These are phyloP conservation scores for Podospora didyma DNA, from an alignment of 495 filamentous ascomycete genomes.

Conservation along the genomic window DNA sequence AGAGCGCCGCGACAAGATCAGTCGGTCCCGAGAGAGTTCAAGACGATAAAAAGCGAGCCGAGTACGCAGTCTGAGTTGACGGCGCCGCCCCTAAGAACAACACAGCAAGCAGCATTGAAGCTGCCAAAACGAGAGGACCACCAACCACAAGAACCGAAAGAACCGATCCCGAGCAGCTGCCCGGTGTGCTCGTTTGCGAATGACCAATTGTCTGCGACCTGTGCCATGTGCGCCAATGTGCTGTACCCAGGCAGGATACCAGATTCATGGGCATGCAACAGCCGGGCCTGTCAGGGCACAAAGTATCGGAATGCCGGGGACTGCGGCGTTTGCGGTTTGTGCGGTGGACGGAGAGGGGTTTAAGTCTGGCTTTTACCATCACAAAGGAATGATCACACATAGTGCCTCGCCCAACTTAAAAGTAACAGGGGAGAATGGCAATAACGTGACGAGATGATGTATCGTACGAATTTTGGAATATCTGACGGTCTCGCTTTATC, in stretches of 20 bases:
- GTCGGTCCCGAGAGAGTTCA: not conserved
- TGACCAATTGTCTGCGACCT: conserved; percentile 45
- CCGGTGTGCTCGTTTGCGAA: conserved; percentile 62
- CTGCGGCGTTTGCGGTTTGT: conserved; percentile 62
- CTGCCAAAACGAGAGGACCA: not conserved
- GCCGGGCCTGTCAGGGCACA: conserved; percentile 46
- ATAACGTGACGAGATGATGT: too few species aligned
- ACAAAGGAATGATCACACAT: not conserved
- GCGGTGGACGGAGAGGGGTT: conserved; percentile 46
- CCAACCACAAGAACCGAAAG: not conserved
- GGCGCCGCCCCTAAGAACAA: not conserved
- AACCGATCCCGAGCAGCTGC: conserved; percentile 33
- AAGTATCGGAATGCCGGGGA: conserved; percentile 62
- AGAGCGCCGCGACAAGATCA: too few species aligned
- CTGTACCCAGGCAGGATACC: conserved; percentile 47
- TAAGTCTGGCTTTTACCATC: not conserved
- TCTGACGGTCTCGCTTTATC: too few species aligned
- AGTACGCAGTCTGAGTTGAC: not conserved
- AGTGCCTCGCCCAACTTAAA: too few species aligned
- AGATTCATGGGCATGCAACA: conserved; percentile 57
- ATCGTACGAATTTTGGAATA: too few species aligned
- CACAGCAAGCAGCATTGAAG: not conserved
- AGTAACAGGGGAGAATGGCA: too few species aligned
- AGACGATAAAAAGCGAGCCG: not conserved
- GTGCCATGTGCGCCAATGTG: conserved; percentile 62